These are phyloP conservation scores for Nicotiana attenuata DNA, from an alignment of 257 asterid species.

Conservation along the genomic window DNA sequence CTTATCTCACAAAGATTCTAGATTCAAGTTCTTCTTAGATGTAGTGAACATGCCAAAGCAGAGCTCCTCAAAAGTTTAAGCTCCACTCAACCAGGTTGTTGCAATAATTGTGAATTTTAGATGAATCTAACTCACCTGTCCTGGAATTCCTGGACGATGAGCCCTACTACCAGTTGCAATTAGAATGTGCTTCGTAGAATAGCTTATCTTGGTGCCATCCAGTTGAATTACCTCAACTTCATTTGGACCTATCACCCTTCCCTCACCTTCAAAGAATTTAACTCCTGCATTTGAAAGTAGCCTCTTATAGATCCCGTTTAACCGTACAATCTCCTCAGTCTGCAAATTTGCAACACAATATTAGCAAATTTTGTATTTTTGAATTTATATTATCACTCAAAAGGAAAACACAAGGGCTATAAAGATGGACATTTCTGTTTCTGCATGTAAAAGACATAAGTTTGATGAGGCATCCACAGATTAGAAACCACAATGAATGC, in stretches of 20 bases:
- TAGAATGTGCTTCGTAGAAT: constrained; percentile 80
- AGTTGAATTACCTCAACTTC: constrained; percentile 85
- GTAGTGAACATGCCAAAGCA: not conserved
- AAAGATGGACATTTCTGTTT: not conserved
- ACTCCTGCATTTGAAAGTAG: constrained; percentile 86
- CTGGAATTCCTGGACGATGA: constrained; percentile 72
- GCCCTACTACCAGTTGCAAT: constrained; percentile 97
- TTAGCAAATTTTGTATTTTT: not conserved
- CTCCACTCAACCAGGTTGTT: not conserved
- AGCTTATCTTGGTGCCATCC: constrained; percentile 90
- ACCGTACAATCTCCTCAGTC: constrained; percentile 91
- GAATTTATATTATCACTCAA: not conserved
- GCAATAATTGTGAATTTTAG: not conserved
- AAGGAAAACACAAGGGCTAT: not conserved
- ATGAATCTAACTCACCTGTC: constrained; percentile 48
- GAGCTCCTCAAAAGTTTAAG: not conserved
- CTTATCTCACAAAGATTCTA: not conserved
- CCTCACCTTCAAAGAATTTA: constrained; percentile 96
- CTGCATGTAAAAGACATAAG: not conserved
- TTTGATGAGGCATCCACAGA: not conserved
- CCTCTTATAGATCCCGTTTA: constrained; percentile 85
- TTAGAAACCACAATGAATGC: not conserved
- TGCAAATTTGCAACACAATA: constrained; percentile 24
- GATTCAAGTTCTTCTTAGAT: not conserved
- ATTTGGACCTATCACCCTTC: constrained; percentile 85